Conservation (phyloP, 192 early-diverging fungal species). For the Rhizophagus sp. region DNA sequence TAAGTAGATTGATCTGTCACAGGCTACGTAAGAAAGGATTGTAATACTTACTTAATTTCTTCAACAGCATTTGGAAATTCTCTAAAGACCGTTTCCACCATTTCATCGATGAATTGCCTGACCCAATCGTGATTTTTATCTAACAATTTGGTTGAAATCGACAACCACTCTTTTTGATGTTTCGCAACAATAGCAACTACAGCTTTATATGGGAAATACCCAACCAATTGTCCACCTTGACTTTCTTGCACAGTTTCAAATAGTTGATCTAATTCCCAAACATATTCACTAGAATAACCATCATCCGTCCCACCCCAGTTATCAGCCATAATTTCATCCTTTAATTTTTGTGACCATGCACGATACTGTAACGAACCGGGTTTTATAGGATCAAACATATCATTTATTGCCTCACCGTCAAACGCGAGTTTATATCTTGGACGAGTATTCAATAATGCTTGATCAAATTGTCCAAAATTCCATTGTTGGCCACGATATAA, state of each 20-base stretch:
- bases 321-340: not conserved
- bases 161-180: not conserved
- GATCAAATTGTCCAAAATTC: not conserved
- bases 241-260: not conserved
- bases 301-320: not conserved
- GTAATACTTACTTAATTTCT: not conserved
- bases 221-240: constrained; percentile 1
- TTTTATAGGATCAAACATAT: not conserved
- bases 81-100: not conserved
- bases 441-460: not conserved
- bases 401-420: not conserved
- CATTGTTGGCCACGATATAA: not conserved
- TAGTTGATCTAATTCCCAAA: not conserved
- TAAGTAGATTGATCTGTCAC: not conserved
- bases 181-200: not conserved
- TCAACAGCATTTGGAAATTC: not conserved
- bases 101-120: not conserved
- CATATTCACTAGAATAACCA: not conserved
- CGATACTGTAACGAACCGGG: not conserved
- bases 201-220: not conserved
- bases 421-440: not conserved
- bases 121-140: not conserved
- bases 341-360: not conserved
- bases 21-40: not conserved
- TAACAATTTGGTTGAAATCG: not conserved